Evolutionary conservation across 75 land plant species (phyloP).

Genomic region (Chamaecyparis obtusa): DNA sequence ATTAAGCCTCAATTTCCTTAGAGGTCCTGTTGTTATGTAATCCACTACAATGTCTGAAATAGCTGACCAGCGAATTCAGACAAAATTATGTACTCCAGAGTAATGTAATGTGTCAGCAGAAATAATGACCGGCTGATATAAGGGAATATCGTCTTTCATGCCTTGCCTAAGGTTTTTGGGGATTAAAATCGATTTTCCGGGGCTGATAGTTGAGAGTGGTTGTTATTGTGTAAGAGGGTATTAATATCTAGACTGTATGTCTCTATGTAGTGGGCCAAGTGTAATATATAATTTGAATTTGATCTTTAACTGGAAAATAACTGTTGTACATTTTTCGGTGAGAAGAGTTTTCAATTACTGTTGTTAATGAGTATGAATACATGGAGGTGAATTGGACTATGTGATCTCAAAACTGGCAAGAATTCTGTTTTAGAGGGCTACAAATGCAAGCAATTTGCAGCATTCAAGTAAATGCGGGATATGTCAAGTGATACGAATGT

Average conservation of each 20-base stretch:
- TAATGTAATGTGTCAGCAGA: not conserved
- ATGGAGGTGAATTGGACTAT: no score
- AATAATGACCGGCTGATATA: not conserved
- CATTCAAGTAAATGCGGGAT: no score
- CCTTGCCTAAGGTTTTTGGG: not conserved
- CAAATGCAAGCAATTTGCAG: no score
- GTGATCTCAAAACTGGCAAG: no score
- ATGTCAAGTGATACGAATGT: no score
- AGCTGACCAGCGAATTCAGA: not conserved
- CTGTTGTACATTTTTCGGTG: not conserved
- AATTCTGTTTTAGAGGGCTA: no score
- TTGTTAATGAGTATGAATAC: no score
- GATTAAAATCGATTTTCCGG: not conserved
- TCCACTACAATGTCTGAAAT: not conserved
- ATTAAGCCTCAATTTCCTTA: slow-evolving; percentile 7
- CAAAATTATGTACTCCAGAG: not conserved
- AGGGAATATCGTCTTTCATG: not conserved
- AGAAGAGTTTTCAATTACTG: no score
- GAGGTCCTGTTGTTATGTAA: not conserved
- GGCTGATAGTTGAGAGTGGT: not conserved
- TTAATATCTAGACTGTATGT: not conserved
- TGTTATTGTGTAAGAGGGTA: not conserved
- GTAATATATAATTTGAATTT: not conserved
- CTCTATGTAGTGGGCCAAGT: not conserved
- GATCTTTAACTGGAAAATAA: not conserved